Base-by-base conservation (phyloP, 78 protist genomes). In the slime mould (Dictyostelium discoideum) region DNA sequence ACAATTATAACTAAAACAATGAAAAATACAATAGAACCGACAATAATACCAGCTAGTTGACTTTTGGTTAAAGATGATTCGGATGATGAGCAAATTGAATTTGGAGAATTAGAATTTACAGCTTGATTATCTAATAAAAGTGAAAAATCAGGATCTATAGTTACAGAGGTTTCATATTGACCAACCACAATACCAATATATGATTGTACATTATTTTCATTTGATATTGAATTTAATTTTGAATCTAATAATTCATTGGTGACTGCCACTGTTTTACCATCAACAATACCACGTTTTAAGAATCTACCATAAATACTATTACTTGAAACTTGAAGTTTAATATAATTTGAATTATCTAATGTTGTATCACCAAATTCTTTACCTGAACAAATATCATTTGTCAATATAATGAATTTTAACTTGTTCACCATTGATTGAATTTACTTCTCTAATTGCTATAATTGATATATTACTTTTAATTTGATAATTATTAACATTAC, bases 251-350 rank as follows among this genome's bases (percentile, higher is more conserved):
- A 18, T 74, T 74, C 29, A 74, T 74, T 74, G 8, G 81, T 29
- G 37, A 81, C n/a, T 9, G 85, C 13, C 0, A 9, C 3, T 1
- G 14, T 4, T 50, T 29, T 24, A 50, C 40, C 40, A 81, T 81
- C 85, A 8, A 81, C 8, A 3, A 81, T 22, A 81, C 24, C 85
- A n/a, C 48, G n/a, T 24, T 24, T 81, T 29, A 81, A 48, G n/a
- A 81, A 81, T 81, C 72, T 81, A 50, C 85, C 85, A 26, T 50
- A 39, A 5, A 81, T 14, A 11, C 46, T 24, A 26, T 50, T 16
- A 13, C 60, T 16, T 18, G 50, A n/a, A 26, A 81, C 85, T 29
- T 81, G 85, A 29, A 81, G 46, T 50, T 81, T 81, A 13, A 81
- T 81, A 67, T 67, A 67, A 22, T 67, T 67, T 67, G 76, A 67